Evolutionary conservation across 2,329 filamentous ascomycete genomes (phyloP).

Genomic region (Sarocladium kiliense): DNA sequence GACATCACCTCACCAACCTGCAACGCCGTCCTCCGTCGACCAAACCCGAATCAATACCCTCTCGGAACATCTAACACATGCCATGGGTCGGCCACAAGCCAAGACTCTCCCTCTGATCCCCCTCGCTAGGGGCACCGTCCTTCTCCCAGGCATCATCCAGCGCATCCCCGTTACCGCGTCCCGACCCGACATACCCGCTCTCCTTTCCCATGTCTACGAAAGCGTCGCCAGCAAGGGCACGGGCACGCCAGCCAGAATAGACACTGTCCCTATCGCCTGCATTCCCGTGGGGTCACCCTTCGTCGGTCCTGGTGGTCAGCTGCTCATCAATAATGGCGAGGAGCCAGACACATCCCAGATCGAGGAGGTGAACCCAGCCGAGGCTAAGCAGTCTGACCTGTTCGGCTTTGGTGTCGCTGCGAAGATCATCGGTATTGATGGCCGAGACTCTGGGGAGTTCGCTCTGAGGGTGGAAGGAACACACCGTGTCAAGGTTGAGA

Average conservation of each 20-base stretch:
- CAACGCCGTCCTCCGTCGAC: not conserved
- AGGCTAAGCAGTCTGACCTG: slow-evolving; percentile 64
- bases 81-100: slow-evolving; percentile 36
- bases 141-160: slow-evolving; percentile 80
- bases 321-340: slow-evolving; percentile 63
- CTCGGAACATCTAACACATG: slow-evolving; percentile 12
- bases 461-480: slow-evolving; percentile 82
- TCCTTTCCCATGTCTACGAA: slow-evolving; percentile 81
- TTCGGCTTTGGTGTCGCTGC: slow-evolving; percentile 79
- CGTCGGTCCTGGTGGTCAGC: slow-evolving; percentile 69
- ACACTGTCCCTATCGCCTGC: slow-evolving; percentile 75
- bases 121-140: slow-evolving; percentile 71
- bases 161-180: slow-evolving; percentile 75
- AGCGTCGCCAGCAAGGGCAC: slow-evolving; percentile 64
- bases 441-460: slow-evolving; percentile 69
- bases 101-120: slow-evolving; percentile 70
- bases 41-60: not conserved
- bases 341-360: slow-evolving; percentile 38
- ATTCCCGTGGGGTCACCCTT: slow-evolving; percentile 76
- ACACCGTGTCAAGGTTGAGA: slow-evolving; percentile 67
- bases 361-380: slow-evolving; percentile 50
- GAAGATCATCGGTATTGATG: slow-evolving; percentile 73
- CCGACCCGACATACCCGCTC: slow-evolving; percentile 81
- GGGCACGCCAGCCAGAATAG: slow-evolving; percentile 47
- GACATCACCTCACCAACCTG: not conserved